Base-by-base conservation (phyloP, 1,284 basidiomycete species). In the Uromyces viciae-fabae region DNA sequence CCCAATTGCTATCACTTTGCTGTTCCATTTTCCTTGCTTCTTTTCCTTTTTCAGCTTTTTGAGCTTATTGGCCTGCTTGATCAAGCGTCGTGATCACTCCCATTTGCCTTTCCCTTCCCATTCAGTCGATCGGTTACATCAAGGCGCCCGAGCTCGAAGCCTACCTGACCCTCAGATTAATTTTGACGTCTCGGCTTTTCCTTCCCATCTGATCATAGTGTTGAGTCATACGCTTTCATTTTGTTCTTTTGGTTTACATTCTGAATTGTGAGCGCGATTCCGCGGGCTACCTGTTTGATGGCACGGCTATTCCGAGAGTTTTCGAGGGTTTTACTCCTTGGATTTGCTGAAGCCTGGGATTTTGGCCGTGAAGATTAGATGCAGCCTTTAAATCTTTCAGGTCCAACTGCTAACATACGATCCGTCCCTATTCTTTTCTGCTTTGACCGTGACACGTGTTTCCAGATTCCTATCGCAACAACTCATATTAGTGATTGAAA, bases 131-230 rank as follows among this genome's bases (percentile, higher is more conserved):
- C n/a, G 15, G 40, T 5, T 22, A 3, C 11, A 11, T 19, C 17
- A 43, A 15, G 40, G 33, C 25, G 66, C 38, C 33, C 19, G 22
- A 68, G 66, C 42, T 46, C 42, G 8, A n/a, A 46, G 49, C n/a
- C n/a, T 14, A n/a, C 49, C 42, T 46, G 66, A 68, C n/a, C 66
- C 2, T 43, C n/a, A 68, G 40, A 68, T 68, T n/a, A 43, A 68
- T 46, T 28, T 46, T 43, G 66, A 28, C 25, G 2, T 68, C 25
- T 43, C 66, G 66, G 66, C 40, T 19, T 68, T 31, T 68, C 66
- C 25, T 46, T 68, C 66, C 19, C 38, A 14, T 43, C 42, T 28
- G 66, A 43, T 46, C 8, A n/a, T 68, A 68, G 66, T 68, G 66
- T 68, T 68, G 40, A 43, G 66, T 68, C 3, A 11, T 68, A n/a